A percentile compares a stretch with the other conserved stretches of the same genome.
Conservation (phyloP, 1,284 basidiomycete species). For the Fomitopsis schrenkii region DNA sequence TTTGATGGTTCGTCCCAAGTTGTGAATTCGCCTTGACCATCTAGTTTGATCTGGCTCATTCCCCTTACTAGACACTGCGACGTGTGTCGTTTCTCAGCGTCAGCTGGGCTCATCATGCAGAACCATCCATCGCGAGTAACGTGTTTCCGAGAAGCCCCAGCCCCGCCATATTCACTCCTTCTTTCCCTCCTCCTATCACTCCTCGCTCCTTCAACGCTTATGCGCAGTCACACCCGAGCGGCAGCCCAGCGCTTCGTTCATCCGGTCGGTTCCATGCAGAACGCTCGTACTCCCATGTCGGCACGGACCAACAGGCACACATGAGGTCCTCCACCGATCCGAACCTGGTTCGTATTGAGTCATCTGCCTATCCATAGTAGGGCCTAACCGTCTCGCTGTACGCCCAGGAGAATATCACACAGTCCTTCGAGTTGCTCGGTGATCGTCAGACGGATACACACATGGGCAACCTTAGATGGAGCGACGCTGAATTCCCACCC, state of each 20-base stretch:
- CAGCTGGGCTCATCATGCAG: slow-evolving; percentile 67
- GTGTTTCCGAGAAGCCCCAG: neutral
- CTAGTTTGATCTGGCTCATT: neutral
- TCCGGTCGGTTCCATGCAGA: neutral
- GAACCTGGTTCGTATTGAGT: neutral
- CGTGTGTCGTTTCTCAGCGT: slow-evolving; percentile 64
- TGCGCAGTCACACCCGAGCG: slow-evolving; percentile 2
- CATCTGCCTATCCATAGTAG: neutral
- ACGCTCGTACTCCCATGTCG: neutral
- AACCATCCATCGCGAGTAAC: neutral
- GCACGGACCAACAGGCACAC: neutral
- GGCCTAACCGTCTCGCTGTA: neutral
- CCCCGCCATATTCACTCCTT: neutral
- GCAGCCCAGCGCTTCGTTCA: neutral
- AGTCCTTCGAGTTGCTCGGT: neutral
- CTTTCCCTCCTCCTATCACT: neutral
- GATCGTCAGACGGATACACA: neutral
- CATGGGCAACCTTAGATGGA: slow-evolving; percentile 22
- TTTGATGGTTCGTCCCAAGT: slow-evolving; percentile 45
- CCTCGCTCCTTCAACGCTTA: neutral
- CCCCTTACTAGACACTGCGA: slow-evolving; percentile 51
- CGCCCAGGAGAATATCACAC: neutral
- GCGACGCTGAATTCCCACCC: slow-evolving; percentile 40
- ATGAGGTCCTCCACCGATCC: neutral
- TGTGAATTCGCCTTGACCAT: neutral